Conservation (phyloP, 148 eudicot genomes). For the Nyssa sinensis region DNA sequence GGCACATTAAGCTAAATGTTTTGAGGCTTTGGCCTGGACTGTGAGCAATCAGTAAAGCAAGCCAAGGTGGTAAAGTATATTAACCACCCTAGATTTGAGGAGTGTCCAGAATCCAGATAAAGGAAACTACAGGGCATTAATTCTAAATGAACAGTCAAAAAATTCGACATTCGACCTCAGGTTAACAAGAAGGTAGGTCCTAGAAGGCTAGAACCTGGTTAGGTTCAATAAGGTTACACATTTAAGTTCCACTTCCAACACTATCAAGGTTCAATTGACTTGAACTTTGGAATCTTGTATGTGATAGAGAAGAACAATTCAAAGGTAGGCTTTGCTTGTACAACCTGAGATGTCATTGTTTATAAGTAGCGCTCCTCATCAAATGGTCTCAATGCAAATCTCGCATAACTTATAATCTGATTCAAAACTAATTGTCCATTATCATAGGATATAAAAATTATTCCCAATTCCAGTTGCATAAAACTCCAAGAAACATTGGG, state of each 20-base stretch:
- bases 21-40: not conserved
- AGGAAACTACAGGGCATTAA: not conserved
- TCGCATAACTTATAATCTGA: not conserved
- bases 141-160: not conserved
- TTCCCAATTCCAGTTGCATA: not conserved
- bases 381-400: not conserved
- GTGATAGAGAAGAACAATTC: not conserved
- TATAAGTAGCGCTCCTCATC: not conserved
- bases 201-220: not conserved
- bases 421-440: constrained; percentile 4
- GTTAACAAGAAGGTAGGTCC: not conserved
- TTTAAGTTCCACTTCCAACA: not conserved
- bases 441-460: not conserved
- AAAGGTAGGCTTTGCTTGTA: not conserved
- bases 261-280: not conserved
- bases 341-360: not conserved
- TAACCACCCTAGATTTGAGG: not conserved
- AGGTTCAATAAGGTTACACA: not conserved
- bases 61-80: not conserved
- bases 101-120: not conserved
- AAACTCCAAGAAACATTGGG: not conserved
- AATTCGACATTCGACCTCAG: not conserved
- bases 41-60: not conserved
- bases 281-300: not conserved
- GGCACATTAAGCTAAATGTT: not conserved